Evolutionary conservation across 2,329 filamentous ascomycete species (phyloP).

Genomic region (Cladorrhinum sp.): DNA sequence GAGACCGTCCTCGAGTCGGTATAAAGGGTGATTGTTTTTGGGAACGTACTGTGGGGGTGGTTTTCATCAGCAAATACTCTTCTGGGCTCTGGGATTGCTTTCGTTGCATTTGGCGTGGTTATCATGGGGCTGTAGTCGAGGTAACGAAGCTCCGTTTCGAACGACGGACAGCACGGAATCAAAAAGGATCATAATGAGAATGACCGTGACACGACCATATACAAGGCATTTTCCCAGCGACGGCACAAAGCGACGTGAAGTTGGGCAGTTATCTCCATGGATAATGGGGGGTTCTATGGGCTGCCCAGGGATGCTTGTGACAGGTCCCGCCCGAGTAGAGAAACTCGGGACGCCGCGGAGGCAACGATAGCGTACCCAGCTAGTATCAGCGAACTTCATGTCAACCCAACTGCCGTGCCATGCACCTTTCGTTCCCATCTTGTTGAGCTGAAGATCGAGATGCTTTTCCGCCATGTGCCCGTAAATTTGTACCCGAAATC

Average conservation of each 20-base stretch:
- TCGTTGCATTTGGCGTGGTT: slow-evolving; percentile 48
- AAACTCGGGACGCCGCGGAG: slow-evolving; percentile 10
- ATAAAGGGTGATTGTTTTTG: slow-evolving; percentile 58
- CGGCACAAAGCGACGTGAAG: slow-evolving; percentile 10
- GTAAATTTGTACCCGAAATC: too few species aligned
- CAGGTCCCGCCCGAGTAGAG: slow-evolving; percentile 3
- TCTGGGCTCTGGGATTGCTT: slow-evolving; percentile 47
- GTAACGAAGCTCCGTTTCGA: slow-evolving; percentile 32
- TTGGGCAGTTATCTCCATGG: slow-evolving; percentile 5
- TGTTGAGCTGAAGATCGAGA: neutral
- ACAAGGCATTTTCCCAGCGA: slow-evolving; percentile 18
- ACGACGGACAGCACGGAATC: slow-evolving; percentile 37
- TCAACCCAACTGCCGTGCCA: neutral
- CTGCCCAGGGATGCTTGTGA: slow-evolving; percentile 8
- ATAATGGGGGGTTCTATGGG: neutral
- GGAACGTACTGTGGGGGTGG: slow-evolving; percentile 42
- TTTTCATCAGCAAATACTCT: slow-evolving; percentile 41
- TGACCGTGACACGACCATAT: slow-evolving; percentile 27
- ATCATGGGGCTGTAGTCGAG: slow-evolving; percentile 39
- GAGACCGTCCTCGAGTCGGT: slow-evolving; percentile 92
- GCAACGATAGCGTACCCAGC: slow-evolving; percentile 12
- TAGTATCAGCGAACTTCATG: slow-evolving; percentile 19
- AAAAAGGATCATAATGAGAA: slow-evolving; percentile 30
- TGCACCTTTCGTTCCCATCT: neutral
- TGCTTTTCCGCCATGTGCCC: neutral